Conservation (phyloP, 192 early-diverging fungal genomes). For the Irineochytrium annulatum region DNA sequence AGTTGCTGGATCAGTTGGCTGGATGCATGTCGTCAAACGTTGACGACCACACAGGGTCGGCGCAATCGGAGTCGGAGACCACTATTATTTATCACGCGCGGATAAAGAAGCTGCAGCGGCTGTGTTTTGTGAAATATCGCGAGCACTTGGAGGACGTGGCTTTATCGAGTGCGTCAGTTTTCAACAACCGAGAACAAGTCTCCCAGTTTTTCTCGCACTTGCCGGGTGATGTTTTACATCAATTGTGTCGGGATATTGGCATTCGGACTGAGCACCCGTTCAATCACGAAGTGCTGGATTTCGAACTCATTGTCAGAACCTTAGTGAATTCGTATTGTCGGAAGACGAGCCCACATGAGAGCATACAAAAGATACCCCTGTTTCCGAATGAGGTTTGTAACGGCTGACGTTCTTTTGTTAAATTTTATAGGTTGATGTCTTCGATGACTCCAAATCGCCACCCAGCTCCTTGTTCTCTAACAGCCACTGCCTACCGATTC, state of each 20-base stretch:
- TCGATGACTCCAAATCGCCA: conserved; percentile 61
- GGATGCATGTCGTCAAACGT: conserved; percentile 79
- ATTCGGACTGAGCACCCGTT: conserved; percentile 65
- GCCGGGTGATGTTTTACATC: conserved; percentile 42
- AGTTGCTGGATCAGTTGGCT: conserved; percentile 64
- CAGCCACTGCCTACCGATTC: conserved; percentile 68
- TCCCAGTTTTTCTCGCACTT: conserved; percentile 49
- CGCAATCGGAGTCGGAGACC: conserved; percentile 64
- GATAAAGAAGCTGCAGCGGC: conserved; percentile 68
- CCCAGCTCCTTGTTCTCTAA: conserved; percentile 42
- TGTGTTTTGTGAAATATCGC: conserved; percentile 67
- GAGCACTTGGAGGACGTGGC: conserved; percentile 65
- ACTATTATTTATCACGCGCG: conserved; percentile 56
- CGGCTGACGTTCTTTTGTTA: conserved; percentile 1
- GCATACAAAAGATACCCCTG: too few species aligned
- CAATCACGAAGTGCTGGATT: too few species aligned
- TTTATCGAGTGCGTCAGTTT: conserved; percentile 62
- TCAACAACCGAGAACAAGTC: conserved; percentile 54
- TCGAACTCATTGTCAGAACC: conserved; percentile 54
- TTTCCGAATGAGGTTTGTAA: conserved; percentile 59
- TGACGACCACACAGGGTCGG: conserved; percentile 71
- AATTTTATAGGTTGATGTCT: conserved; percentile 51
- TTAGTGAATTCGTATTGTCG: conserved; percentile 58
- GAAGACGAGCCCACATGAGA: conserved; percentile 62
- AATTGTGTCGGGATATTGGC: conserved; percentile 57